Evolutionary conservation across 192 early-diverging fungal genomes (phyloP).

Genomic region (Umbelopsis ramanniana): DNA sequence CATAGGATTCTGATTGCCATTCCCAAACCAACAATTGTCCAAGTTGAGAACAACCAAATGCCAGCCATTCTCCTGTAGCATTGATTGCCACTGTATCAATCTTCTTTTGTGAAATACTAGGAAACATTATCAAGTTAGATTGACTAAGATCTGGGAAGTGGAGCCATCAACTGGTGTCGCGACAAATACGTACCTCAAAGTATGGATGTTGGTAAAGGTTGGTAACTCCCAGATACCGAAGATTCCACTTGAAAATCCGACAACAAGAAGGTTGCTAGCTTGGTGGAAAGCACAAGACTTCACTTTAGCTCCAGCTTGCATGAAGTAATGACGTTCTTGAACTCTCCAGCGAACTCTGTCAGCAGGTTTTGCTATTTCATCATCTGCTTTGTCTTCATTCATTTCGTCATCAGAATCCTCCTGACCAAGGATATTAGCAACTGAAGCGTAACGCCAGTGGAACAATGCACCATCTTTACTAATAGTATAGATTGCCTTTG

Average conservation of each 20-base stretch:
- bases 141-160: no score
- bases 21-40: slow-evolving; percentile 99
- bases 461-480: slow-evolving; percentile 90
- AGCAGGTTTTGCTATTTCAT: slow-evolving; percentile 35
- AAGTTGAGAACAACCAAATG: slow-evolving; percentile 88
- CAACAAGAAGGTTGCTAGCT: slow-evolving; percentile 73
- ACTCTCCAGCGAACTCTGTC: slow-evolving; percentile 57
- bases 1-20: slow-evolving; percentile 99
- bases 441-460: slow-evolving; percentile 65
- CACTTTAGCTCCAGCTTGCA: slow-evolving; percentile 78
- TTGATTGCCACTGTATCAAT: slow-evolving; percentile 91
- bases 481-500: slow-evolving; percentile 74
- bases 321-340: slow-evolving; percentile 77
- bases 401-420: slow-evolving; percentile 63
- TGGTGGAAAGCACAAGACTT: slow-evolving; percentile 80
- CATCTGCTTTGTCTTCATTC: slow-evolving; percentile 54
- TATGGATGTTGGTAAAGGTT: slow-evolving; percentile 91
- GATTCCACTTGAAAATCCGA: slow-evolving; percentile 91
- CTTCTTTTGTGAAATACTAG: slow-evolving; percentile 90
- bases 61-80: slow-evolving; percentile 95
- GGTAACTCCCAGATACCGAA: slow-evolving; percentile 99
- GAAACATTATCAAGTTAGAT: no score
- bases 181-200: slow-evolving; percentile 69
- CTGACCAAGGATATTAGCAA: slow-evolving; percentile 49
- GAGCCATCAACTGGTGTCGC: neutral